Conservation (phyloP, 768 basidiomycete genomes). For the Phylloporus sp. region DNA sequence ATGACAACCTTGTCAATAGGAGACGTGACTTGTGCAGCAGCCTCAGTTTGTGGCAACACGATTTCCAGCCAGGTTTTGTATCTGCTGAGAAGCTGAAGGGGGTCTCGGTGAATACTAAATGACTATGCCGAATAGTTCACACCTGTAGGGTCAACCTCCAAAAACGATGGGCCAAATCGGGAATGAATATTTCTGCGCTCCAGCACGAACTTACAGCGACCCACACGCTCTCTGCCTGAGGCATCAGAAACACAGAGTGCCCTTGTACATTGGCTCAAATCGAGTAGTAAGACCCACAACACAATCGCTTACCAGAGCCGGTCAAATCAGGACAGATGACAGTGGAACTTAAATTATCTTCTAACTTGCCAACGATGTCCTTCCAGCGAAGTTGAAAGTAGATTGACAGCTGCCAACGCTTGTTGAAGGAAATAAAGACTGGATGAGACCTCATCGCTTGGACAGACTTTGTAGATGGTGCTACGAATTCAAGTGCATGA, state of each 20-base stretch:
- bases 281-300: neutral
- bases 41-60: conserved; percentile 42
- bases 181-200: conserved; percentile 81
- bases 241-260: conserved; percentile 43
- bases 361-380: conserved; percentile 76
- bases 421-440: conserved; percentile 66
- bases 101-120: conserved; percentile 1
- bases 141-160: conserved; percentile 93
- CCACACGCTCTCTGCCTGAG: conserved; percentile 67
- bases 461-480: conserved; percentile 69
- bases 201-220: conserved; percentile 74
- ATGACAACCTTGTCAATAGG: conserved; percentile 35
- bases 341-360: conserved; percentile 52
- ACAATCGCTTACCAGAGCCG: conserved; percentile 37
- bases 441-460: conserved; percentile 68
- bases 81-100: conserved; percentile 66
- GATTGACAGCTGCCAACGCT: conserved; percentile 92
- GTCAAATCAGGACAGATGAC: conserved; percentile 36
- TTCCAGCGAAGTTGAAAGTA: conserved; percentile 98
- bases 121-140: conserved; percentile 2
- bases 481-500: conserved; percentile 72
- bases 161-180: conserved; percentile 76
- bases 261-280: conserved; percentile 14
- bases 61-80: conserved; percentile 76
- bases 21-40: conserved; percentile 30